Conservation (phyloP, 306 rosid species). For the Styphnolobium japonicum region DNA sequence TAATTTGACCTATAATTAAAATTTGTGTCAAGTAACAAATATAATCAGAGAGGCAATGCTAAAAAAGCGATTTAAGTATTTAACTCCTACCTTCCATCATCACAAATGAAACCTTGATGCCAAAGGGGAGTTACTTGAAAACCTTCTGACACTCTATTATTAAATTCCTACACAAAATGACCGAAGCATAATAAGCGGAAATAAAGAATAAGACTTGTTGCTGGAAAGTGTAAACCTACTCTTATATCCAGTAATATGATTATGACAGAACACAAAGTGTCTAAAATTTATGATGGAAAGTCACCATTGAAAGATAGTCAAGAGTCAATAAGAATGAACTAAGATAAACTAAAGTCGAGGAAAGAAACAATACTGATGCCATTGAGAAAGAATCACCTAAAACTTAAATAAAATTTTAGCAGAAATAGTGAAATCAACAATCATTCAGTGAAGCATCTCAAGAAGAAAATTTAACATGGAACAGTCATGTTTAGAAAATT, state of each 20-base stretch:
- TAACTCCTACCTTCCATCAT: slow-evolving; percentile 76
- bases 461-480: background rate
- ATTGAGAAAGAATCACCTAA: background rate
- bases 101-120: slow-evolving; percentile 88
- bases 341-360: background rate
- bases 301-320: background rate
- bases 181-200: background rate
- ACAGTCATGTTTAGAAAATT: background rate
- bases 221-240: background rate
- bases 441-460: background rate
- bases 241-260: background rate
- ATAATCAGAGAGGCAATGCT: slow-evolving; percentile 10
- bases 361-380: background rate
- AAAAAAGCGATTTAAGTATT: slow-evolving; percentile 6
- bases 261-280: background rate
- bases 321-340: background rate
- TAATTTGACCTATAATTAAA: slow-evolving; percentile 68
- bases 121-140: slow-evolving; percentile 95
- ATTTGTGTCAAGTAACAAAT: slow-evolving; percentile 20
- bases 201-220: background rate
- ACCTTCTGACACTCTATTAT: slow-evolving; percentile 73
- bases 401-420: background rate
- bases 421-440: background rate
- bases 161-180: slow-evolving; percentile 61
- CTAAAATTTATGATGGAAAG: background rate